Evolutionary conservation across 768 basidiomycete genomes (phyloP).

Genomic region (Pleurotus tuoliensis): DNA sequence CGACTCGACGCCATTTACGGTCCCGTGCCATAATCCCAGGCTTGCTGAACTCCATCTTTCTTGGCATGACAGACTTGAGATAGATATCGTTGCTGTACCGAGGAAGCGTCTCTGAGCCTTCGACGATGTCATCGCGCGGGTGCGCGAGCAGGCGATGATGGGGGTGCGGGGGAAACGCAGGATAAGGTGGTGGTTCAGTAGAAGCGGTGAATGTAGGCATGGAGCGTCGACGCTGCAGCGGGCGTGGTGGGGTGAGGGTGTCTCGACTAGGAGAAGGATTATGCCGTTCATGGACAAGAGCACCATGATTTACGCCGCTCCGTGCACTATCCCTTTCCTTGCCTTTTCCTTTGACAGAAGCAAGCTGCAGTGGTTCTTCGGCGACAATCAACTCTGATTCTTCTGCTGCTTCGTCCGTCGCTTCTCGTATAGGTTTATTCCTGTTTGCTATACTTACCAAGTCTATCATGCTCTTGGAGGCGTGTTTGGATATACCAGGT

Average conservation of each 20-base stretch:
- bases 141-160: conserved; percentile 25
- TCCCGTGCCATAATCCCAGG: conserved; percentile 88
- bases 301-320: conserved; percentile 8
- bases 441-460: conserved; percentile 32
- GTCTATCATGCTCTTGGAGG: conserved; percentile 65
- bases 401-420: conserved; percentile 16
- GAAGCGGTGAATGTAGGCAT: conserved; percentile 64
- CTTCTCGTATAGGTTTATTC: conserved; percentile 23
- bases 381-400: conserved; percentile 5
- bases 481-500: conserved; percentile 52
- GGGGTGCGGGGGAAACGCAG: conserved; percentile 27
- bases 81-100: conserved; percentile 78
- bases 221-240: conserved; percentile 59
- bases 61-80: conserved; percentile 75
- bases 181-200: conserved; percentile 67
- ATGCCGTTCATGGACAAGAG: conserved; percentile 24
- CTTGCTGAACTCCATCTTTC: conserved; percentile 88
- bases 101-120: conserved; percentile 80
- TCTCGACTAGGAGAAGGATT: conserved; percentile 30
- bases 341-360: conserved; percentile 3
- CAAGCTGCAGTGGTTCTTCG: background rate
- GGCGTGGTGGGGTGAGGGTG: conserved; percentile 23
- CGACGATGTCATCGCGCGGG: conserved; percentile 60
- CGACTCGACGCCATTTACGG: conserved; percentile 84
- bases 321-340: background rate